Evolutionary conservation across 2,329 filamentous ascomycete species (phyloP).

Genomic region (Penicillium polonicum): DNA sequence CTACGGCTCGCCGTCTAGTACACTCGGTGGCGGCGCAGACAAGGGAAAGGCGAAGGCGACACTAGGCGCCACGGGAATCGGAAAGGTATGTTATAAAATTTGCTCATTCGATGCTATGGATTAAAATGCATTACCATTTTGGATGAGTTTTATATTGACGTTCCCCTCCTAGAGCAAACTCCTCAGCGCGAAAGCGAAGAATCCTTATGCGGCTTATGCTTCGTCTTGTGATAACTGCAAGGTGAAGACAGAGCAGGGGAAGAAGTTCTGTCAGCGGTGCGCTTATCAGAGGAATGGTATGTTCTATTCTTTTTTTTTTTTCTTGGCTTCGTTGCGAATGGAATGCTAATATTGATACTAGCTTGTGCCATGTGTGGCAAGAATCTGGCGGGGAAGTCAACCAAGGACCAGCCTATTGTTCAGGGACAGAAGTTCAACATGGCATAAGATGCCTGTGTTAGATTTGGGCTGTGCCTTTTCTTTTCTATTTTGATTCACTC

Average conservation of each 20-base stretch:
- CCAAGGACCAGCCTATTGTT: slow-evolving; percentile 53
- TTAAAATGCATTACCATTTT: background rate
- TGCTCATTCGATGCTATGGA: background rate
- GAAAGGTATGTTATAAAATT: slow-evolving; percentile 50
- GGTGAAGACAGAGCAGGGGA: slow-evolving; percentile 62
- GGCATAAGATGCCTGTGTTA: slow-evolving; percentile 46
- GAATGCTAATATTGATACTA: slow-evolving; percentile 30
- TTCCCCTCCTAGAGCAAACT: slow-evolving; percentile 57
- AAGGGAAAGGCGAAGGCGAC: slow-evolving; percentile 45
- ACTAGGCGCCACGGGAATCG: slow-evolving; percentile 57
- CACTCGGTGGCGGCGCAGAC: slow-evolving; percentile 35
- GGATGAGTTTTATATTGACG: background rate
- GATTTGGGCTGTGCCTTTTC: background rate
- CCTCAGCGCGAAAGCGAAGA: slow-evolving; percentile 63
- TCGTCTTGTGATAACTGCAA: slow-evolving; percentile 63
- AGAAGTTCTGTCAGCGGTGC: slow-evolving; percentile 61
- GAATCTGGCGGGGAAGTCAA: slow-evolving; percentile 46
- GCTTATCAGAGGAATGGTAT: slow-evolving; percentile 62
- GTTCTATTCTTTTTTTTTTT: slow-evolving; percentile 23
- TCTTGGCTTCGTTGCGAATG: background rate
- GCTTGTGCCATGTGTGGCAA: slow-evolving; percentile 66
- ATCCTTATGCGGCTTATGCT: slow-evolving; percentile 64
- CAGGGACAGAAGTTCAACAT: slow-evolving; percentile 62
- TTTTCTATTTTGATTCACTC: background rate
- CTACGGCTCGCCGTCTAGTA: slow-evolving; percentile 56